Percentiles rank a stretch among this genome's conserved stretches.
Evolutionary conservation across 108 stramenopile genomes (phyloP).

Genomic region (Skeletonema menzelii): DNA sequence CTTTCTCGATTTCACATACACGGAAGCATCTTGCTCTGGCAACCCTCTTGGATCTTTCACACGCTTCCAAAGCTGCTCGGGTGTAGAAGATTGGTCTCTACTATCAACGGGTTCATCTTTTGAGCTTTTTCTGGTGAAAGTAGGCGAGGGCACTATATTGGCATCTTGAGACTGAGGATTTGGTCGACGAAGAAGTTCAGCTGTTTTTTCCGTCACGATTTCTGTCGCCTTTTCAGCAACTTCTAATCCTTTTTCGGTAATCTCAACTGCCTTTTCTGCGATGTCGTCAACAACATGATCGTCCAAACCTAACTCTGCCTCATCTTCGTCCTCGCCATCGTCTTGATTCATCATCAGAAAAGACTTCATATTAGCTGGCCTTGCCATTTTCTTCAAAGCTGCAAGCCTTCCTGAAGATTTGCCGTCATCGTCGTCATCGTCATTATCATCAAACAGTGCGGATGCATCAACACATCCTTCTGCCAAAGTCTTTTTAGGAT

Average conservation of each 20-base stretch:
- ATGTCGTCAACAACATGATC: neutral
- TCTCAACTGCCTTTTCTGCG: neutral
- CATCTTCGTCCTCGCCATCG: constrained; percentile 24
- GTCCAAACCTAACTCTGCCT: constrained; percentile 11
- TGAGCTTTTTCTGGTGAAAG: neutral
- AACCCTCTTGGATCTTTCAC: constrained; percentile 26
- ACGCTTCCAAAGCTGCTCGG: constrained; percentile 22
- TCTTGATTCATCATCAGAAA: constrained; percentile 1
- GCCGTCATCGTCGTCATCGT: constrained; percentile 1
- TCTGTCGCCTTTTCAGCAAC: neutral
- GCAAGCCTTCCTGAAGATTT: neutral
- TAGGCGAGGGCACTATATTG: neutral
- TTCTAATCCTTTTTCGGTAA: neutral
- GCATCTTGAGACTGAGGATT: neutral
- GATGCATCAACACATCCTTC: constrained; percentile 60
- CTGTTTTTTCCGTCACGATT: neutral
- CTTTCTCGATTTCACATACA: constrained; percentile 20
- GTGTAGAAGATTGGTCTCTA: neutral
- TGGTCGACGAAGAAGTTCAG: neutral
- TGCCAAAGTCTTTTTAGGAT: constrained; percentile 67
- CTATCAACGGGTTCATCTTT: neutral
- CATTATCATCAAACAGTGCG: constrained; percentile 36
- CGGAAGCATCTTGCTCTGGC: constrained; percentile 33
- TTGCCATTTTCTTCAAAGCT: constrained; percentile 10
- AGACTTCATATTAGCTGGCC: neutral